Percentiles rank a stretch among this genome's conserved stretches.
Evolutionary conservation across 352 stramenopile species (phyloP).

Genomic region (Phytophthora ramorum): DNA sequence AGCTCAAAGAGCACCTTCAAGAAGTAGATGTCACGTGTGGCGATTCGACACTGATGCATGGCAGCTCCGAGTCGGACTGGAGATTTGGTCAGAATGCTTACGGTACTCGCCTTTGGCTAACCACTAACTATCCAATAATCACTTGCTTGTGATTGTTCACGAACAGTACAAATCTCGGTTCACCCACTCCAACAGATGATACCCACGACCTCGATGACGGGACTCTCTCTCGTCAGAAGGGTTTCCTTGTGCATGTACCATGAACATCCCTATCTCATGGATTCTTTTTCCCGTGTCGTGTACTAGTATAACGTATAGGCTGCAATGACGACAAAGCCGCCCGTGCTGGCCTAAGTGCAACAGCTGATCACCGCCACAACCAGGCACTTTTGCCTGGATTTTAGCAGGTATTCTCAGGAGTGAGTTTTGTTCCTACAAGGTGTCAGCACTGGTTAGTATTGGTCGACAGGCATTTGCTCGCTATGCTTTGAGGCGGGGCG

Average conservation of each 20-base stretch:
- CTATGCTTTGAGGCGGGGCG: slow-evolving; percentile 23
- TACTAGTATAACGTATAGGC: too few species aligned
- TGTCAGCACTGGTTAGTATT: neutral
- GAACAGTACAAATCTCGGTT: too few species aligned
- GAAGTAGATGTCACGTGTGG: too few species aligned
- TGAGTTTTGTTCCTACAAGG: neutral
- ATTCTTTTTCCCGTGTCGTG: neutral
- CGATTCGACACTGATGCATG: too few species aligned
- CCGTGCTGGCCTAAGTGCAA: neutral
- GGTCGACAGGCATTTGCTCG: neutral
- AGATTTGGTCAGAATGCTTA: too few species aligned
- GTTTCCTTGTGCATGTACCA: too few species aligned
- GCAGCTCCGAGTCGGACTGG: too few species aligned
- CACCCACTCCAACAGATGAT: too few species aligned
- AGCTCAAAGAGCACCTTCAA: too few species aligned
- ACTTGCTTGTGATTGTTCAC: too few species aligned
- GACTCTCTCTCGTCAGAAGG: neutral
- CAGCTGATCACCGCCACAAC: slow-evolving; percentile 11
- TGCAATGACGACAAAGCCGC: neutral
- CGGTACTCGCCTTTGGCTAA: too few species aligned
- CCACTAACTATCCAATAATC: too few species aligned
- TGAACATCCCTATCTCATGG: neutral
- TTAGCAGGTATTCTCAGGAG: neutral
- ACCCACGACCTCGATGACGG: neutral
- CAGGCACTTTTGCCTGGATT: slow-evolving; percentile 3